Evolutionary conservation across 2,329 filamentous ascomycete genomes (phyloP).

Genomic region (Aspergillus transmontanensis): DNA sequence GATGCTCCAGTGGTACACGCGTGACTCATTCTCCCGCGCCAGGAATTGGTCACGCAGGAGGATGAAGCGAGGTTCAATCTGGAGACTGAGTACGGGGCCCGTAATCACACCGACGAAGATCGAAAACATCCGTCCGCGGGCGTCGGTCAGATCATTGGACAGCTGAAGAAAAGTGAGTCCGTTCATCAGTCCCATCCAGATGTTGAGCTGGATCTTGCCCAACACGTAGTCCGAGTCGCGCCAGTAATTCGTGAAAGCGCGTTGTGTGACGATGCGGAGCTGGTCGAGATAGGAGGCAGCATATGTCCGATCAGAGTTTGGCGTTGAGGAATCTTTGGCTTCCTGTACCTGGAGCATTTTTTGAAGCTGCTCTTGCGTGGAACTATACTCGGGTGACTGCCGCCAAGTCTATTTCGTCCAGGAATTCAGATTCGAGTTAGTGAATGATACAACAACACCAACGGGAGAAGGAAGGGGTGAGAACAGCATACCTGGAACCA

Average conservation of each 20-base stretch:
- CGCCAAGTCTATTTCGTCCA: not conserved
- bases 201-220: conserved; percentile 12
- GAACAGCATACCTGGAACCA: not conserved
- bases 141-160: not conserved
- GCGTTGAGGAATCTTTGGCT: not conserved
- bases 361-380: not conserved
- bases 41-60: conserved; percentile 13
- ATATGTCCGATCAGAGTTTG: conserved; percentile 1
- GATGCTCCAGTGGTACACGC: conserved; percentile 17
- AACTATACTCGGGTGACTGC: not conserved
- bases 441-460: not conserved
- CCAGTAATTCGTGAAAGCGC: conserved; percentile 20
- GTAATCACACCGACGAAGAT: conserved; percentile 10
- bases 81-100: conserved; percentile 7
- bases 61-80: conserved; percentile 20
- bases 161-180: conserved; percentile 10
- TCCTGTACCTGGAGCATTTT: not conserved
- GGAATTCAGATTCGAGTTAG: not conserved
- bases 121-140: conserved; percentile 8
- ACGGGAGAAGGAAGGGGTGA: not conserved
- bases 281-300: conserved; percentile 49
- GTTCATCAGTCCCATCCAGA: conserved; percentile 14
- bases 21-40: conserved; percentile 15
- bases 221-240: conserved; percentile 16
- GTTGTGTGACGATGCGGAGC: conserved; percentile 61